Evolutionary conservation across 1,139 yeast species (phyloP), one percentile per base, ranked within the genome.

Genomic region (Yamadazyma diospyri): DNA sequence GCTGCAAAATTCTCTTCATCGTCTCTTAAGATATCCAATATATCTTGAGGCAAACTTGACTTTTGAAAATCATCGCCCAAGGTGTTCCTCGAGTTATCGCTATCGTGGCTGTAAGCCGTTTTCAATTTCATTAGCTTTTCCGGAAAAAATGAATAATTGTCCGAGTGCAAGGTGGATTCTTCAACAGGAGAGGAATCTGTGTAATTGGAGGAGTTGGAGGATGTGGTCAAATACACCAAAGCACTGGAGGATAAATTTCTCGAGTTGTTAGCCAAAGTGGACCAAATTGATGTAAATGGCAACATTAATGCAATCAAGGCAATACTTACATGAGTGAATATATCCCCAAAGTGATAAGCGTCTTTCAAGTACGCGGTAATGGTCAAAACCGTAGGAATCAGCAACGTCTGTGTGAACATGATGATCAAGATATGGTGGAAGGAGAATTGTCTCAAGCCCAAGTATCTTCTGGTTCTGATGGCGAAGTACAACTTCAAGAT

Each of bases 251-350:
- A 18, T n/a, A 36, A 32, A 17, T 30, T 30, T 26, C 47, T 36
- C 15, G 49, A 35, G 34, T 69, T 70, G 43, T 76, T 76, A 2
- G 78, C 69, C n/a, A 79, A 57, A 4, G 73, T 58, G 1, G 96
- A 95, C 97, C 97, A 88, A 70, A 87, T 72, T 0, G 95, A 78
- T 0, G 95, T 78, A 32, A 88, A 59, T 1, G 97, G 97, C 35
- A 88, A 63, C 6, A 88, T 81, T 21, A 85, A 51, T 0, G 82
- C 82, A 10, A 62, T 57, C 4, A 67, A 36, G 12, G 65, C 44
- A 13, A 55, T 38, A 32, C 63, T 54, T 9, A 62, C 41, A 27
- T 55, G 49, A 5, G 46, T 35, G 10, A 56, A 40, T 12, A 46
- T 41, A 13, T 55, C 48, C 26, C 36, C 38, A 21, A 38, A 34